Base-by-base conservation (phyloP, 768 basidiomycete genomes). In the Auricularia cornea region DNA sequence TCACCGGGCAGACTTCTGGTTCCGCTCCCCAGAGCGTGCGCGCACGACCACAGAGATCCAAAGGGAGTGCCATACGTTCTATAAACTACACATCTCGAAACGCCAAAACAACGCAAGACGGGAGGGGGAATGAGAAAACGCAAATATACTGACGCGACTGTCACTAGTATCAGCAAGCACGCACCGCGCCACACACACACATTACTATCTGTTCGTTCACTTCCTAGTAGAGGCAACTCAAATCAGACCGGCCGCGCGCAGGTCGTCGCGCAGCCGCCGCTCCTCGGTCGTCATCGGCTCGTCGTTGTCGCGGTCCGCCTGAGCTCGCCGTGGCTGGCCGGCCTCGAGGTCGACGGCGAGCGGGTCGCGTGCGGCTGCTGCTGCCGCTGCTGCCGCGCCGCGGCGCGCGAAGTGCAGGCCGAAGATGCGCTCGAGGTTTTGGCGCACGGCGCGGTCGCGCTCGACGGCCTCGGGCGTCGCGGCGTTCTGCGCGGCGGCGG, bases 361-460 rank as follows among this genome's bases (percentile, higher is more conserved):
- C 51, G 51, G 51, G n/a, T 28, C 28, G 51, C 51, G 51, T 20
- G 12, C 28, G 51, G 8, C 8, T n/a, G n/a, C n/a, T n/a, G n/a
- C n/a, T n/a, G n/a, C 51, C 6, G 51, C 51, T 52, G 51, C 51
- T 8, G 18, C 30, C 10, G 26, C 30, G 54, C 26, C 26, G 54
- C 54, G 28, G 28, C 54, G 54, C 54, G 30, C 54, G 54, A 77
- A 71, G n/a, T 71, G 62, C 11, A 86, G 71, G 3, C 83, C 81
- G 66, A 89, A 85, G 5, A 81, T 79, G 41, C 66, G 71, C 64
- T 81, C 81, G 41, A 88, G 71, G 63, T 82, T 80, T 33, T 78
- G 78, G 33, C 84, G 77, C 20, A 84, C 77, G 12, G 76, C 74
- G 28, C 78, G 70, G 60, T 88, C 86, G 59, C 79, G 78, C 64